Evolutionary conservation across 441 rosid species (phyloP), one percentile per base, ranked within the genome.

Genomic region (Metrosideros polymorpha): DNA sequence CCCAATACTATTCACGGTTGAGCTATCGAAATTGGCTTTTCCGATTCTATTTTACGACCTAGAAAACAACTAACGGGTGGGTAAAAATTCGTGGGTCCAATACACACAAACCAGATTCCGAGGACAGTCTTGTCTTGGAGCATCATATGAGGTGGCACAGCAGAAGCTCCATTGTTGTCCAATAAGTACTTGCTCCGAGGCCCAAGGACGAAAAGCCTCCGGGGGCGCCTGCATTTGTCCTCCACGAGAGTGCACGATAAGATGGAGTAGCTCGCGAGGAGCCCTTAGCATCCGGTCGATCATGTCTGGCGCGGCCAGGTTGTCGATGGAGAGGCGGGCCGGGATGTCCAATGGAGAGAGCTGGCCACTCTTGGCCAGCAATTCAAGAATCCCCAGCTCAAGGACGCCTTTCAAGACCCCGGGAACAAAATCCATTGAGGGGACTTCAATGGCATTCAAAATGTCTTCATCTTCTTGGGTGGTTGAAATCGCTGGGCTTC

Each of bases 341-440:
- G 14, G 30, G 39, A 85, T 85, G 39, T 32, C 66, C 45, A 4
- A 27, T 2, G n/a, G 84, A 39, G 30, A 85, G 63, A 18, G 75
- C 75, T 61, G 75, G 22, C 59, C 19, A 50, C 47, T 15, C 51
- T 61, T 18, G 32, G 85, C 83, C 9, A 85, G 54, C 52, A 77
- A 76, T 32, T 85, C 87, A 18, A 85, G 57, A 18, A 85, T 63
- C 29, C 47, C 82, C 29, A 85, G 84, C 43, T 85, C 87, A 32
- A 77, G 25, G 63, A 71, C 87, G 1, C 45, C 84, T 77, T 45
- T 52, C 39, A 85, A n/a, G 13, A 56, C 57, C 56, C 53, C 17
- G 25, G 53, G 49, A 42, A 54, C 39, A 30, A 29, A 61, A 61
- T 1, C 39, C 42, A 61, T 29, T 7, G 39, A 15, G 39, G 75